These are phyloP conservation scores for Komagataella ulmi DNA, from an alignment of 805 yeast species.

Conservation along the genomic window DNA sequence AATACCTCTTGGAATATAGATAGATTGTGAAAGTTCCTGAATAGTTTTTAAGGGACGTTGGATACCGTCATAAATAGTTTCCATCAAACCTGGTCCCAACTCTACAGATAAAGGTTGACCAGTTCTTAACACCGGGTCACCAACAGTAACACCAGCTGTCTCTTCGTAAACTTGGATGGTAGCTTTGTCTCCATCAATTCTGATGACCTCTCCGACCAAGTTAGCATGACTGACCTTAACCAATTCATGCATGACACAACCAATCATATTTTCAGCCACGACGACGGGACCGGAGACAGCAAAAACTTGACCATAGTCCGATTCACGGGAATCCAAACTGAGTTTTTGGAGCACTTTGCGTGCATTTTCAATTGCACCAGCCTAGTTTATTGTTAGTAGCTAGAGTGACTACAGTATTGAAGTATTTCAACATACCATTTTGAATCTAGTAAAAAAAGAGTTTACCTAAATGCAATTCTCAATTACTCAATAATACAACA, in stretches of 20 bases:
- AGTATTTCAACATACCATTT: not conserved
- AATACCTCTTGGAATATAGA: slow-evolving; percentile 97
- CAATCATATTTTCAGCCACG: slow-evolving; percentile 97
- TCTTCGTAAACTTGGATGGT: slow-evolving; percentile 99
- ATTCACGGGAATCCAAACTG: slow-evolving; percentile 63
- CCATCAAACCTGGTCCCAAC: slow-evolving; percentile 98
- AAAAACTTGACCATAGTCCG: slow-evolving; percentile 77
- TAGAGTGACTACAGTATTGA: not conserved
- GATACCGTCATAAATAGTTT: slow-evolving; percentile 97
- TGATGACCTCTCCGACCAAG: slow-evolving; percentile 95
- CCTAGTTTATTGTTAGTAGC: slow-evolving; percentile 27
- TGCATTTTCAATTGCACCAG: slow-evolving; percentile 95
- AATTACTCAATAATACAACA: not conserved
- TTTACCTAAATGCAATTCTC: not conserved
- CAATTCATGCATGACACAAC: slow-evolving; percentile 99
- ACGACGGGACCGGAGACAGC: slow-evolving; percentile 98
- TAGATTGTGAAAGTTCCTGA: slow-evolving; percentile 75
- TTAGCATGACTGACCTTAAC: slow-evolving; percentile 96
- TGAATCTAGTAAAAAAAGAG: not conserved
- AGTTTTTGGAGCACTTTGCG: slow-evolving; percentile 85
- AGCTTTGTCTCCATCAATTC: slow-evolving; percentile 93
- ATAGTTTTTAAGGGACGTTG: slow-evolving; percentile 97
- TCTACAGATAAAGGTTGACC: slow-evolving; percentile 99
- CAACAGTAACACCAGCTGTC: slow-evolving; percentile 98
- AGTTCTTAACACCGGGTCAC: slow-evolving; percentile 96